A percentile compares a stretch with the other conserved stretches of the same genome.
Evolutionary conservation across 768 basidiomycete species (phyloP).

Genomic region (Tricholoma saponaceum): DNA sequence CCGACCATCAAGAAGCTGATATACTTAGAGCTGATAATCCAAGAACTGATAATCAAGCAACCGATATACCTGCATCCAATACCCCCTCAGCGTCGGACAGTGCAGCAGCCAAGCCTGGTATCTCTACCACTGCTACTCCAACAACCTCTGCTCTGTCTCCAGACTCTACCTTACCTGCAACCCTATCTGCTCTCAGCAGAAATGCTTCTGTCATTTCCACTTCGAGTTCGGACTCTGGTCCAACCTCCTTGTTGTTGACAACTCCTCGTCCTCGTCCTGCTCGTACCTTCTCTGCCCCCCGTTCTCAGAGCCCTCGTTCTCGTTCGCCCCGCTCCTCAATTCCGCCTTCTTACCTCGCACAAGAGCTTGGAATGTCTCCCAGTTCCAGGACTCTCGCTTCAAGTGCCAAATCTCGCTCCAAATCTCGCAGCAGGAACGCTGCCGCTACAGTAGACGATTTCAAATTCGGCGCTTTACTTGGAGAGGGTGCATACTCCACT

Average conservation of each 20-base stretch:
- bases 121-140: background rate
- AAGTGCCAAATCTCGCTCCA: slow-evolving; percentile 29
- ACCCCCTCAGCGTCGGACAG: background rate
- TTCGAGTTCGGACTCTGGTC: slow-evolving; percentile 51
- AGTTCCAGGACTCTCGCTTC: slow-evolving; percentile 8
- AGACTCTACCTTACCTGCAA: slow-evolving; percentile 3
- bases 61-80: background rate
- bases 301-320: slow-evolving; percentile 49
- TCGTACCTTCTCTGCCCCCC: slow-evolving; percentile 64
- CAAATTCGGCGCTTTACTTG: slow-evolving; percentile 67
- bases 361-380: slow-evolving; percentile 41
- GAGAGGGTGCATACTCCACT: slow-evolving; percentile 81
- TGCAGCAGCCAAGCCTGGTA: background rate
- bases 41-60: background rate
- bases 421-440: slow-evolving; percentile 39
- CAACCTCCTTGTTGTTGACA: slow-evolving; percentile 34
- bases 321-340: slow-evolving; percentile 30
- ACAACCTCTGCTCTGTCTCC: background rate
- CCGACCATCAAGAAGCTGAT: background rate
- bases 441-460: slow-evolving; percentile 60
- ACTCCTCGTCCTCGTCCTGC: slow-evolving; percentile 50
- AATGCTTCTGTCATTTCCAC: slow-evolving; percentile 75
- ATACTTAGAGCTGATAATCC: background rate
- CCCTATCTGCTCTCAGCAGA: slow-evolving; percentile 63
- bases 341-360: slow-evolving; percentile 57